Evolutionary conservation across 768 basidiomycete species (phyloP), one percentile per base, ranked within the genome.

Genomic region (Tulasnella calospora): DNA sequence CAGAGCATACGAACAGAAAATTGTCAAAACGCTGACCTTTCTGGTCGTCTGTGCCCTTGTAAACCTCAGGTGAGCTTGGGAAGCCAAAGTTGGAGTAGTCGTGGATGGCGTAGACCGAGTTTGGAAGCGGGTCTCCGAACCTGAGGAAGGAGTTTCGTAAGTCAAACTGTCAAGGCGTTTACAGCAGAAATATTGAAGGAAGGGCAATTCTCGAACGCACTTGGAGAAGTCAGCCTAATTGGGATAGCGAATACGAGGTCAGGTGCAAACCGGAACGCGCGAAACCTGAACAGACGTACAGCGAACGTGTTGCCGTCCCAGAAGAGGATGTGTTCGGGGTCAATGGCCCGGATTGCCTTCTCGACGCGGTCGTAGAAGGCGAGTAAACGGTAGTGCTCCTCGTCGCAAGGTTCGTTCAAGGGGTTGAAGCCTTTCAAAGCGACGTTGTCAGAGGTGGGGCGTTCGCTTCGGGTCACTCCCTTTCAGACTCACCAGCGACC

Each of bases 261-360:
- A 44, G 44, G 13, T 44, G 61, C 2, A 17, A 71, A 72, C 40
- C 19, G 61, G n/a, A 17, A n/a, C n/a, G n/a, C n/a, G n/a, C n/a
- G n/a, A n/a, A n/a, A n/a, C n/a, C n/a, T n/a, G n/a, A n/a, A n/a
- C n/a, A n/a, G n/a, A 79, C 79, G 81, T 81, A 21, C 73, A 30
- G 93, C 92, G 83, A 92, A 95, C 71, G 93, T 94, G 86, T 94
- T 95, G 30, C 92, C 92, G 83, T 94, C 94, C 83, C 92, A 88
- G 87, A 92, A 95, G 81, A 95, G 36, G 82, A 88, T 86, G 82
- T 95, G 94, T 73, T 90, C 84, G 2, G 87, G 84, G 84, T 95
- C 94, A 74, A 91, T 84, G 30, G 87, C 86, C 57, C 92, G 90
- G 82, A 96, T 94, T 35, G 91, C 91, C 27, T 85, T 85, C 84